phyloP scores from a whole-genome alignment of 2,329 filamentous ascomycete species.

The Ramularia collo-cygni region DNA sequence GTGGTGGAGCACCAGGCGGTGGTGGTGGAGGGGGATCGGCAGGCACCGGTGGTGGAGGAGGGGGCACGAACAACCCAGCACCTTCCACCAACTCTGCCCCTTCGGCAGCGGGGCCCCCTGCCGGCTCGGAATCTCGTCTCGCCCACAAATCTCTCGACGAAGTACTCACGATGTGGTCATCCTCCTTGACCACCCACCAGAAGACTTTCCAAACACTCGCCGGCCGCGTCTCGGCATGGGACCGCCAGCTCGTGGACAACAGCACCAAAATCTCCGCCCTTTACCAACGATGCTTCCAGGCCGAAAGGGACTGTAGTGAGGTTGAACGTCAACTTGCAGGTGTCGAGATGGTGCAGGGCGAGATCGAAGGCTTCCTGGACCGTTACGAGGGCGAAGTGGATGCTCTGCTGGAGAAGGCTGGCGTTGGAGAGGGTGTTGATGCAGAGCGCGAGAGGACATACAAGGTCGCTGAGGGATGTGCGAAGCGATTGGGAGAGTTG shows the following conservation, averaged over 20 bases:
- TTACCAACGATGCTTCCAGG: slow-evolving; percentile 86
- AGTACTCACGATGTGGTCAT: slow-evolving; percentile 94
- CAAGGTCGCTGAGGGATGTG: slow-evolving; percentile 88
- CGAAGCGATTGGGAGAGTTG: slow-evolving; percentile 86
- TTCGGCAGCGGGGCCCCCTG: slow-evolving; percentile 65
- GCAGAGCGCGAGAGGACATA: slow-evolving; percentile 92
- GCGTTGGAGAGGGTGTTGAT: slow-evolving; percentile 62
- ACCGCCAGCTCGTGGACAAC: slow-evolving; percentile 86
- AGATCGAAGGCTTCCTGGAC: slow-evolving; percentile 80
- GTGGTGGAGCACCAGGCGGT: too few relatives aligned
- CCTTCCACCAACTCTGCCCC: slow-evolving; percentile 4
- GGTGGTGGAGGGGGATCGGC: not conserved
- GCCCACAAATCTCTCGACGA: slow-evolving; percentile 99
- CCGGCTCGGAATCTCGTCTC: slow-evolving; percentile 73
- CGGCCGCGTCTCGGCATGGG: slow-evolving; percentile 80
- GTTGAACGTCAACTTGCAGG: slow-evolving; percentile 85
- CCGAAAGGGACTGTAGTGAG: slow-evolving; percentile 84
- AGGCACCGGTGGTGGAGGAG: slow-evolving; percentile 1
- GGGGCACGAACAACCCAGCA: slow-evolving; percentile 4
- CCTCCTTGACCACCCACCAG: slow-evolving; percentile 90
- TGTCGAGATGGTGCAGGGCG: slow-evolving; percentile 88
- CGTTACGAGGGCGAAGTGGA: slow-evolving; percentile 90
- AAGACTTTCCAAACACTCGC: slow-evolving; percentile 94
- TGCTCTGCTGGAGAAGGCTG: slow-evolving; percentile 74
- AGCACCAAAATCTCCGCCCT: slow-evolving; percentile 91